Conservation (phyloP, 176 grass and related monocot species). For the Aegilops umbellulata region DNA sequence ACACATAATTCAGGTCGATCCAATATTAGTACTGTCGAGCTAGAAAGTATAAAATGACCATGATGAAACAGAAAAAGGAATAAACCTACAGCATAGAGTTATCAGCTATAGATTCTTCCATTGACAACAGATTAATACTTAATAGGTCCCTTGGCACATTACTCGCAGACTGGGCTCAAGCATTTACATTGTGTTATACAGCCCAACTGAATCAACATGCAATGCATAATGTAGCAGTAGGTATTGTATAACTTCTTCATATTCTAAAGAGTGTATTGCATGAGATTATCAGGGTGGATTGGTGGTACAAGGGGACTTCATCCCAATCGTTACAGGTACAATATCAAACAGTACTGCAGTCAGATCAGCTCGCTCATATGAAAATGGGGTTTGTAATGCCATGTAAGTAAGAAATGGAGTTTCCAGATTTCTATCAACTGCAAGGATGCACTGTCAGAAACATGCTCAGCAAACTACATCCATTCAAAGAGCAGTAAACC, state of each 20-base stretch:
- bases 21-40: background rate
- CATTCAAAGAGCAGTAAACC: background rate
- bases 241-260: background rate
- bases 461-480: background rate
- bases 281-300: background rate
- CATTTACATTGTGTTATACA: background rate
- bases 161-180: background rate
- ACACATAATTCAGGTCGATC: background rate
- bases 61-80: background rate
- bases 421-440: constrained; percentile 7
- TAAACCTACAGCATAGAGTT: background rate
- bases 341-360: background rate
- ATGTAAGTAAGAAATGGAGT: constrained; percentile 8
- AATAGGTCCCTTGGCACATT: background rate
- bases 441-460: background rate
- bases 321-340: background rate
- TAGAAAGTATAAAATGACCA: constrained; percentile 14
- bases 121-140: background rate
- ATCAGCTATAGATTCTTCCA: constrained; percentile 1
- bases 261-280: background rate
- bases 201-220: background rate
- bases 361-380: background rate
- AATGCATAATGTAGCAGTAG: background rate
- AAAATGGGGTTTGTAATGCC: background rate
- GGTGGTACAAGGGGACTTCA: background rate